These are phyloP conservation scores for Cercospora sojina DNA, from an alignment of 2,329 filamentous ascomycete genomes.

Conservation along the genomic window DNA sequence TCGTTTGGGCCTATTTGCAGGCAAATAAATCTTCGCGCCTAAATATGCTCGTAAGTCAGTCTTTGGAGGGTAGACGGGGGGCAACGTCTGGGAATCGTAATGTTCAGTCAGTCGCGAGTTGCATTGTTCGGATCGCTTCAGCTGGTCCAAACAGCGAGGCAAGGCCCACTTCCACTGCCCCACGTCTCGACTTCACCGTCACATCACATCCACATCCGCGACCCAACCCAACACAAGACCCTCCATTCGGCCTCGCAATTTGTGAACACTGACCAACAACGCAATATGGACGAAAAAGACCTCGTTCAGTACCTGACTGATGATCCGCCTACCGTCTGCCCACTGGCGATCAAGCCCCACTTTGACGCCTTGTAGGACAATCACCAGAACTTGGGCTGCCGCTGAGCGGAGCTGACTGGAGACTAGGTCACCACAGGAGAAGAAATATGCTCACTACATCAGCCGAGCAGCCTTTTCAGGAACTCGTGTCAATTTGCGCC, in stretches of 20 bases:
- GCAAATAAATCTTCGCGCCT: not conserved
- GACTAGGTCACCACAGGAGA: conserved; percentile 53
- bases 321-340: conserved; percentile 82
- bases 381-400: not conserved
- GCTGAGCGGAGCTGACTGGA: not conserved
- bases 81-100: not conserved
- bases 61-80: no score
- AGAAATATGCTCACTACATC: conserved; percentile 87
- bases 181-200: not conserved
- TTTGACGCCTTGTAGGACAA: conserved; percentile 65
- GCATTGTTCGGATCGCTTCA: not conserved
- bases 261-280: not conserved
- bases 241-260: not conserved
- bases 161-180: not conserved
- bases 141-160: not conserved
- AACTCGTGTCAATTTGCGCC: conserved; percentile 53
- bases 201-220: not conserved
- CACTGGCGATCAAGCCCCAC: conserved; percentile 86
- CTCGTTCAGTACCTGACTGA: conserved; percentile 81
- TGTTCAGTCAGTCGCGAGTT: not conserved
- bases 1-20: not conserved
- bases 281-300: conserved; percentile 44
- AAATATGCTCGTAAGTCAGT: not conserved
- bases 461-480: conserved; percentile 58
- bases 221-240: not conserved